Conservation (phyloP, 202 grass and related monocot genomes). For the Bolboschoenoplectus hybrid region DNA sequence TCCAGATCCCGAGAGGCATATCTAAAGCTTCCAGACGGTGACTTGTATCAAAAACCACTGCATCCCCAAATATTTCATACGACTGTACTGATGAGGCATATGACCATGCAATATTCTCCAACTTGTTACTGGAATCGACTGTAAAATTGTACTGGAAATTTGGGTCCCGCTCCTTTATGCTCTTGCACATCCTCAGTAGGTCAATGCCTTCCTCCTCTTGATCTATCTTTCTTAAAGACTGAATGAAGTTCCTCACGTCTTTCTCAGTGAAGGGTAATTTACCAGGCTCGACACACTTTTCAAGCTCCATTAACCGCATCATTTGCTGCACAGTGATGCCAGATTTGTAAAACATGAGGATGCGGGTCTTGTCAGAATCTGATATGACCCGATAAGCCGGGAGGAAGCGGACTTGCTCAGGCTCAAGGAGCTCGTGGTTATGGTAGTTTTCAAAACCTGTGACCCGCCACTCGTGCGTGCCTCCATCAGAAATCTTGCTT, state of each 20-base stretch:
- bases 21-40: constrained; percentile 51
- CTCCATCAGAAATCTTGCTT: constrained; percentile 42
- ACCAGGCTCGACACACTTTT: constrained; percentile 61
- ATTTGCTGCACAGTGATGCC: constrained; percentile 77
- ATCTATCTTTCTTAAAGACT: constrained; percentile 57
- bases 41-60: constrained; percentile 61
- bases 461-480: constrained; percentile 57
- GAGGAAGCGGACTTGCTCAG: constrained; percentile 55
- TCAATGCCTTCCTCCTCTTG: constrained; percentile 54
- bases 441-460: constrained; percentile 72
- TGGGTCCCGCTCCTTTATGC: constrained; percentile 61
- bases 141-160: constrained; percentile 63
- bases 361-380: constrained; percentile 53
- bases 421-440: constrained; percentile 63
- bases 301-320: constrained; percentile 76
- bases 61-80: constrained; percentile 70
- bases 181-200: constrained; percentile 59
- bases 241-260: constrained; percentile 77
- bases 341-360: constrained; percentile 59
- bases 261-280: constrained; percentile 71
- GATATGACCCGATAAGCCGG: constrained; percentile 63
- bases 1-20: constrained; percentile 60
- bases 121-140: constrained; percentile 35
- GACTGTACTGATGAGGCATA: constrained; percentile 55
- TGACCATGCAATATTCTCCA: constrained; percentile 71